A percentile compares a stretch with the other conserved stretches of the same genome.
Conservation (phyloP, 2,329 filamentous ascomycete genomes). For the Hyphodiscus sp. region DNA sequence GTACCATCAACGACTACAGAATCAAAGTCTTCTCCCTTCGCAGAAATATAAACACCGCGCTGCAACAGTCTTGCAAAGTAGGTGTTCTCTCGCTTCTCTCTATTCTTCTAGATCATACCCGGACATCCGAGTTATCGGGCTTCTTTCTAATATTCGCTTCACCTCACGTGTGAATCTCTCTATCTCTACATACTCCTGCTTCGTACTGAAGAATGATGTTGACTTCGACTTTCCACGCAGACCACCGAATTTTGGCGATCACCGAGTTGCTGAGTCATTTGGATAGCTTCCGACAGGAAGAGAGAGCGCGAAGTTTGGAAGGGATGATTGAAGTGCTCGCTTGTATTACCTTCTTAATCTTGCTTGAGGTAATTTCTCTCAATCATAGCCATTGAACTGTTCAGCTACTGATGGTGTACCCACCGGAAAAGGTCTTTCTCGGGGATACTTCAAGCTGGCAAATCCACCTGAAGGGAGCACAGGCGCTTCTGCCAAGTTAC, state of each 20-base stretch:
- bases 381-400: no score
- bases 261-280: neutral
- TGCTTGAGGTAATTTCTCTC: neutral
- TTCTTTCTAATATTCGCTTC: no score
- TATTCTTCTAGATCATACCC: no score
- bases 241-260: neutral
- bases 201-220: neutral
- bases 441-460: neutral
- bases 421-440: neutral
- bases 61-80: no score
- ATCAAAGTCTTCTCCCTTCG: no score
- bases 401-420: no score
- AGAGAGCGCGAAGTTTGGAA: neutral
- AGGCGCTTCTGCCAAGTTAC: neutral
- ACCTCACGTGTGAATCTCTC: no score
- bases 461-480: neutral
- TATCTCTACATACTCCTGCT: no score
- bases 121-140: no score
- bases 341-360: neutral
- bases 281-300: neutral
- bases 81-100: no score
- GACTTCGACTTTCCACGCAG: neutral
- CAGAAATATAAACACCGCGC: no score
- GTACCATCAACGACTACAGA: constrained; percentile 43
- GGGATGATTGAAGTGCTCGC: neutral